Conservation (phyloP, 1,284 basidiomycete genomes). For the Sporisorium graminicola region DNA sequence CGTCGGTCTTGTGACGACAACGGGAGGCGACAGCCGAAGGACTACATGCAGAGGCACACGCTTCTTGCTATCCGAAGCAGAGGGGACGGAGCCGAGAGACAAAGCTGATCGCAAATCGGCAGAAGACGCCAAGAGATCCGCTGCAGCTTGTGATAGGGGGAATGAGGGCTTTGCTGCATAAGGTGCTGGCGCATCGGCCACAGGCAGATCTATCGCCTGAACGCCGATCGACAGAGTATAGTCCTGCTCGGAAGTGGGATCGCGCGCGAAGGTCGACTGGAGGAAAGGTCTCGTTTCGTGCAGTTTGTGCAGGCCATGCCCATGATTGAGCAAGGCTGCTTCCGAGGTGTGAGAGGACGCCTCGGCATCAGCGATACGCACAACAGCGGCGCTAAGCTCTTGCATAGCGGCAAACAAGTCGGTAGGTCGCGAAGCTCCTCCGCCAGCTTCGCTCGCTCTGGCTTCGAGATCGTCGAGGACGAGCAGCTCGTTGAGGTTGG, state of each 20-base stretch:
- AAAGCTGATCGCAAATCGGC: not conserved
- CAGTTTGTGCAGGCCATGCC: slow-evolving; percentile 37
- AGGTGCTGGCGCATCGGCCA: slow-evolving; percentile 3
- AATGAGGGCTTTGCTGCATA: slow-evolving; percentile 15
- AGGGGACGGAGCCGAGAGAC: slow-evolving; percentile 24
- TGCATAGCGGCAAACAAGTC: slow-evolving; percentile 51
- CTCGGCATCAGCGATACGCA: slow-evolving; percentile 29
- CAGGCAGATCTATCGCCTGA: slow-evolving; percentile 35
- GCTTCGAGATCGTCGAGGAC: slow-evolving; percentile 34
- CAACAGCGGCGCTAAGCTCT: slow-evolving; percentile 18
- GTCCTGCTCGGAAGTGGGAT: slow-evolving; percentile 20
- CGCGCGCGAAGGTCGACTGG: slow-evolving; percentile 29
- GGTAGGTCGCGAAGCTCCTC: slow-evolving; percentile 3
- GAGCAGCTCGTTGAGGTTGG: slow-evolving; percentile 38
- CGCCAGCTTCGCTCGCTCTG: slow-evolving; percentile 18
- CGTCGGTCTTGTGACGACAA: slow-evolving; percentile 42
- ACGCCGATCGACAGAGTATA: slow-evolving; percentile 35
- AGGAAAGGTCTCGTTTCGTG: slow-evolving; percentile 35
- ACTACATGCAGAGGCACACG: slow-evolving; percentile 37
- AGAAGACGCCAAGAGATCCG: slow-evolving; percentile 12
- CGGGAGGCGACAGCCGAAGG: slow-evolving; percentile 35
- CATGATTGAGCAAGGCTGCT: slow-evolving; percentile 24
- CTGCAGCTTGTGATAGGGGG: slow-evolving; percentile 25
- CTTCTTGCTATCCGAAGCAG: slow-evolving; percentile 11
- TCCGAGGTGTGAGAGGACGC: slow-evolving; percentile 3